Evolutionary conservation across 305 asterid species (phyloP).

Genomic region (Fraxinus platypoda): DNA sequence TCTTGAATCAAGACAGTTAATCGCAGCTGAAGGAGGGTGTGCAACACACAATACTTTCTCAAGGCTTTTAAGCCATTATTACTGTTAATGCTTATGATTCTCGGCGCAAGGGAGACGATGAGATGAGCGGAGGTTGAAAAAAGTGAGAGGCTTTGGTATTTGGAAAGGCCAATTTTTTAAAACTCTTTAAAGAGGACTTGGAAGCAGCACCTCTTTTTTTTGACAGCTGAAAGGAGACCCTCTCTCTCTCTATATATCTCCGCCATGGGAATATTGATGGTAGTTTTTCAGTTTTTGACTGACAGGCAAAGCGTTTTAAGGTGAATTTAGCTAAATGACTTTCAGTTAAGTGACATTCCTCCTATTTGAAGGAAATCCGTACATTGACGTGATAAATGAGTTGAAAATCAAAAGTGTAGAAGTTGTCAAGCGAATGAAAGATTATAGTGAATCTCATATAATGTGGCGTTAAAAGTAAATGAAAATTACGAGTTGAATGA

Average conservation of each 20-base stretch:
- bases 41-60: not conserved
- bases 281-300: too few relatives aligned
- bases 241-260: not conserved
- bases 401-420: too few relatives aligned
- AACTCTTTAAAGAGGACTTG: not conserved
- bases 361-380: too few relatives aligned
- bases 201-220: slow-evolving; percentile 3
- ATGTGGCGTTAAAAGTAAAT: too few relatives aligned
- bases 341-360: too few relatives aligned
- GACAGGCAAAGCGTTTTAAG: too few relatives aligned
- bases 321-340: too few relatives aligned
- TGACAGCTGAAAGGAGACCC: not conserved
- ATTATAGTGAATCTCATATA: too few relatives aligned
- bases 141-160: slow-evolving; percentile 32
- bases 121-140: slow-evolving; percentile 5
- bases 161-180: not conserved
- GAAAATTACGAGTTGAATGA: too few relatives aligned
- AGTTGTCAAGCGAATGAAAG: too few relatives aligned
- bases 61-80: not conserved
- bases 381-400: too few relatives aligned
- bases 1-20: not conserved
- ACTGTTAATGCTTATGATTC: not conserved
- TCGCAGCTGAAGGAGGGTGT: not conserved
- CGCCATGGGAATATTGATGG: not conserved
- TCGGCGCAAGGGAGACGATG: not conserved